phyloP scores from a whole-genome alignment of 2,329 filamentous ascomycete species.

The Podosphaera aphanis region DNA sequence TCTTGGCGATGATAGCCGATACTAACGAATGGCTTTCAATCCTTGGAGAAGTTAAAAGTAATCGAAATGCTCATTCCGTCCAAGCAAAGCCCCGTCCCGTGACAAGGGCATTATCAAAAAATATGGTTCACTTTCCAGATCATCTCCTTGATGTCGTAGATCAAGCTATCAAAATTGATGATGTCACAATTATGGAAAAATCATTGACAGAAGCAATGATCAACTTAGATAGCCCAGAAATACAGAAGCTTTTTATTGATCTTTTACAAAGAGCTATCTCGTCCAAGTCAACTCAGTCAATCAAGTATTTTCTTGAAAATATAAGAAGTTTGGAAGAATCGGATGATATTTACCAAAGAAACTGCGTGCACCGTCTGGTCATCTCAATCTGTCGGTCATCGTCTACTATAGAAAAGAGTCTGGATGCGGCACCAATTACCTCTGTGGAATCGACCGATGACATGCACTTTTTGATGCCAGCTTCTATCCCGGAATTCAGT shows the following conservation, averaged over 20 bases:
- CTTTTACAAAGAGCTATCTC: conserved; percentile 58
- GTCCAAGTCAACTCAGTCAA: conserved; percentile 41
- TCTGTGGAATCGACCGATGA: conserved; percentile 19
- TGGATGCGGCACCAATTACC: conserved; percentile 16
- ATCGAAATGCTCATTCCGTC: conserved; percentile 51
- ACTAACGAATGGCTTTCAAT: conserved; percentile 86
- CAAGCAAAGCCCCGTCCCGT: conserved; percentile 45
- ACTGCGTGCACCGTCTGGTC: conserved; percentile 77
- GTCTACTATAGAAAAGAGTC: conserved; percentile 19
- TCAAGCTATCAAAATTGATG: conserved; percentile 44
- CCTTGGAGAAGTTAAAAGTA: conserved; percentile 52
- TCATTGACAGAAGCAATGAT: conserved; percentile 34
- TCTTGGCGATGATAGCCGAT: conserved; percentile 33
- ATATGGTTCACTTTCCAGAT: conserved; percentile 47
- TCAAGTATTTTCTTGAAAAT: conserved; percentile 44
- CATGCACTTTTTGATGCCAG: conserved; percentile 54
- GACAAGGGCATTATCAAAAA: conserved; percentile 52
- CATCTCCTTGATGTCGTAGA: conserved; percentile 49
- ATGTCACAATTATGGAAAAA: conserved; percentile 30
- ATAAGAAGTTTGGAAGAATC: conserved; percentile 57
- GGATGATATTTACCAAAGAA: conserved; percentile 82
- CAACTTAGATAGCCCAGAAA: conserved; percentile 26
- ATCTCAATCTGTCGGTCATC: conserved; percentile 69
- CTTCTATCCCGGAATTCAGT: conserved; percentile 40
- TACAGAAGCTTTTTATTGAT: conserved; percentile 52